Evolutionary conservation across 1,139 yeast genomes (phyloP), one percentile per base, ranked within the genome.

Genomic region (Suhomyces bokatorum): DNA sequence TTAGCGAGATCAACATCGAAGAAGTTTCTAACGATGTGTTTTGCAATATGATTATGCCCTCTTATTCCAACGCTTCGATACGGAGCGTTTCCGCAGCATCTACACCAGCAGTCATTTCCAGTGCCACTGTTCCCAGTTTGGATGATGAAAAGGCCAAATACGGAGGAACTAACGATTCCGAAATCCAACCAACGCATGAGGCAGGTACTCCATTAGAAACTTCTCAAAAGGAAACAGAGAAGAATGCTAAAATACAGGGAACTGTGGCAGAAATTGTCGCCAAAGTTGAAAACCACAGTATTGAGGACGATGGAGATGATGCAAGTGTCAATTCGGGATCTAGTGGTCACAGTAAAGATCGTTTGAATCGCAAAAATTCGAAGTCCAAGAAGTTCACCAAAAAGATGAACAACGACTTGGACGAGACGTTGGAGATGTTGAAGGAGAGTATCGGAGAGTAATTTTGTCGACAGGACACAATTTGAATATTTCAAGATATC

Each of bases 401-500:
- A 37, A 66, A 68, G 43, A 57, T 73, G 42, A 62, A 68, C 47
- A 62, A 52, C 34, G 74, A 66, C 33, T 56, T 72, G 42, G 69
- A 72, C 44, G 63, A 64, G 44, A 73, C 78, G 4, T 52, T 73
- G 44, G 65, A 67, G 43, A 71, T 73, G 75, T 58, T 73, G 39
- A 63, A 70, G 53, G 76, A 72, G 48, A 70, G 72, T 46, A 56
- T 71, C 16, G 63, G 60, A 28, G 52, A 49, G 35, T 44, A 46
- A 15, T 17, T 17, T 17, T 17, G n/a, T 17, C 20, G 6, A 4
- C 6, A 17, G 20, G 20, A 17, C 6, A 17, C 4, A 6, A 17
- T 17, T 4, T 17, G 20, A 17, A 17, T 17, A 4, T 17, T 17
- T 6, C 20, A 17, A 17, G 5, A 17, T 17, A 17, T 17, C 20